Evolutionary conservation across 2,329 filamentous ascomycete genomes (phyloP).

Genomic region (Curvularia verruculosa): DNA sequence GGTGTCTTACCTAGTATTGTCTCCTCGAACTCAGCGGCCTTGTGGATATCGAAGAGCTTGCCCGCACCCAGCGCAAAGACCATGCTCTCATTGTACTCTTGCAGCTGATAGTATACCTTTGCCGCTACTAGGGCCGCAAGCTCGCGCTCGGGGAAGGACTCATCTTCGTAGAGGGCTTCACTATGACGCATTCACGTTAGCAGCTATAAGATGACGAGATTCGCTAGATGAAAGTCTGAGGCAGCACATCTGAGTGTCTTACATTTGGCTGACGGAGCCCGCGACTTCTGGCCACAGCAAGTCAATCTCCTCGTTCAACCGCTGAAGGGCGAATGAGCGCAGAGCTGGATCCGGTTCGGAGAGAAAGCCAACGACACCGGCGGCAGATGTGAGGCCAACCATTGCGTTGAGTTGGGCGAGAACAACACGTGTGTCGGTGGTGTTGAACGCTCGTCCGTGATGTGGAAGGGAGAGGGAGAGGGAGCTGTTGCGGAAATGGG

Average conservation of each 20-base stretch:
- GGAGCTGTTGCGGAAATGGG: conserved; percentile 38
- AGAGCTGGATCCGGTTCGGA: conserved; percentile 93
- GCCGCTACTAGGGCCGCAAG: conserved; percentile 92
- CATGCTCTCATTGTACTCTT: conserved; percentile 99
- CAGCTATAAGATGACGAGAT: conserved; percentile 12
- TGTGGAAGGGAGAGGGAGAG: conserved; percentile 28
- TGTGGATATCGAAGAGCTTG: conserved; percentile 91
- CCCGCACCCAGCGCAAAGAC: conserved; percentile 94
- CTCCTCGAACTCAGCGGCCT: conserved; percentile 94
- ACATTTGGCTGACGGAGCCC: conserved; percentile 92
- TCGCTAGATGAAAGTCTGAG: neutral
- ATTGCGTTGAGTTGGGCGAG: conserved; percentile 57
- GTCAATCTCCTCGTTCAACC: conserved; percentile 94
- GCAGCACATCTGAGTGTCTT: conserved; percentile 49
- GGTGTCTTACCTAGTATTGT: conserved; percentile 79
- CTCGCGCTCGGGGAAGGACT: conserved; percentile 89
- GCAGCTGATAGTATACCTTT: conserved; percentile 98
- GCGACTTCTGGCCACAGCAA: conserved; percentile 98
- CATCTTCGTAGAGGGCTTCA: conserved; percentile 97
- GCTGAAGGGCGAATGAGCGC: conserved; percentile 92
- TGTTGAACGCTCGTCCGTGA: conserved; percentile 24
- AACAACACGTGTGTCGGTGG: conserved; percentile 17
- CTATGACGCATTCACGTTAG: conserved; percentile 58
- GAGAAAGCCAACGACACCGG: conserved; percentile 92
- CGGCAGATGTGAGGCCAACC: conserved; percentile 93